phyloP scores from a whole-genome alignment of 495 filamentous ascomycete species.

The Penicillium mononematosum region DNA sequence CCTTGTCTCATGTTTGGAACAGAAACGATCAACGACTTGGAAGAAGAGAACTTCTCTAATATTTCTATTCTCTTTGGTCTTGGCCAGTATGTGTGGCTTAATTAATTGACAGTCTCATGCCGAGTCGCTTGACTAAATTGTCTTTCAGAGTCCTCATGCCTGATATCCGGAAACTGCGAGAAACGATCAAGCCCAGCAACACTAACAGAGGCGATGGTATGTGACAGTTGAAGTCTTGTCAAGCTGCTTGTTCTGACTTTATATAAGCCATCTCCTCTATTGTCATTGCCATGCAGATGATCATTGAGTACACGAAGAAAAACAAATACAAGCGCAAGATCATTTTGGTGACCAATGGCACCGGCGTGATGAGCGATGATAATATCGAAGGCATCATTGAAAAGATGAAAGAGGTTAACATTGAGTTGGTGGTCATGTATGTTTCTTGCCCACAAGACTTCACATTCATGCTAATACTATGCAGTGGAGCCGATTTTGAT shows the following conservation, averaged over 20 bases:
- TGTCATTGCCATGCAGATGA: conserved; percentile 83
- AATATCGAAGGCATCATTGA: conserved; percentile 62
- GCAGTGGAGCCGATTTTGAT: conserved; percentile 92
- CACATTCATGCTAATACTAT: conserved; percentile 27
- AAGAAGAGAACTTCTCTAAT: conserved; percentile 65
- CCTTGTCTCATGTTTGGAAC: conserved; percentile 13
- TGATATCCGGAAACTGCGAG: conserved; percentile 62
- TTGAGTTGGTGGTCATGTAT: conserved; percentile 78
- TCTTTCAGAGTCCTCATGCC: conserved; percentile 62
- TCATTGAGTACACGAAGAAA: conserved; percentile 75
- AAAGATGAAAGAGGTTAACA: conserved; percentile 70
- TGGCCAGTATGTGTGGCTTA: conserved; percentile 52
- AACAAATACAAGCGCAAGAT: conserved; percentile 86
- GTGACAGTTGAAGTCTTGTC: conserved; percentile 3
- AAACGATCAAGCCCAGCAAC: conserved; percentile 59
- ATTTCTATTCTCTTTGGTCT: conserved; percentile 73
- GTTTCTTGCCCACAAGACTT: conserved; percentile 26
- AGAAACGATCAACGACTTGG: conserved; percentile 69
- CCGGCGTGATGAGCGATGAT: conserved; percentile 63
- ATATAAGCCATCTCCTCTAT: conserved; percentile 72
- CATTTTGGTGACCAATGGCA: conserved; percentile 79
- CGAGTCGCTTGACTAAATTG: background rate
- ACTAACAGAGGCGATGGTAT: conserved; percentile 75
- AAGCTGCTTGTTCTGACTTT: conserved; percentile 16
- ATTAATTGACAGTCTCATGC: background rate